Conservation (phyloP, 1,139 yeast species). For the Diutina ranongensis region DNA sequence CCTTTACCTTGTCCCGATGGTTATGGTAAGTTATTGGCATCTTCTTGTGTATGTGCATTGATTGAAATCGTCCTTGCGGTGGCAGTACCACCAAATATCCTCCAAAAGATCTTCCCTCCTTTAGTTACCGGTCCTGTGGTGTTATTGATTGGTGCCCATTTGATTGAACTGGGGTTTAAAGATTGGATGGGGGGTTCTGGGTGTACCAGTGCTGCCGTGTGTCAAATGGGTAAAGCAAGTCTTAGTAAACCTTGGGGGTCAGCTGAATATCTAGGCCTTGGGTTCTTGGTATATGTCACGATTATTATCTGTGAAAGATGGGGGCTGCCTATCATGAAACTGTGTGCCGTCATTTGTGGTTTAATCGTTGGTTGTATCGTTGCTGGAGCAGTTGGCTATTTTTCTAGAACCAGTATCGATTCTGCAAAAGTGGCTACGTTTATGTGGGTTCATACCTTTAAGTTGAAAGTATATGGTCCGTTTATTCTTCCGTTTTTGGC, state of each 20-base stretch:
- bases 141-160: conserved; percentile 60
- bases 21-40: conserved; percentile 75
- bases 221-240: conserved; percentile 28
- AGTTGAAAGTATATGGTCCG: conserved; percentile 66
- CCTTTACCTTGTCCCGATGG: conserved; percentile 79
- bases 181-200: conserved; percentile 89
- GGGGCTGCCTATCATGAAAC: conserved; percentile 92
- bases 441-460: conserved; percentile 80
- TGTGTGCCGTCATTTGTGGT: conserved; percentile 83
- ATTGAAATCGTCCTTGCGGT: conserved; percentile 53
- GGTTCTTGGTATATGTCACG: conserved; percentile 66
- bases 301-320: conserved; percentile 70
- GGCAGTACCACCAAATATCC: conserved; percentile 61
- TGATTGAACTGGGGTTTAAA: conserved; percentile 59
- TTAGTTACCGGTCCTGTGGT: conserved; percentile 91
- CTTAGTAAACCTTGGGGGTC: conserved; percentile 61
- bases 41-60: conserved; percentile 67
- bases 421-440: conserved; percentile 78
- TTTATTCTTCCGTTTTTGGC: conserved; percentile 75
- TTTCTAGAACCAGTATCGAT: conserved; percentile 39
- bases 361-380: conserved; percentile 80
- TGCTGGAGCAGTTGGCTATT: conserved; percentile 85
- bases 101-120: conserved; percentile 75
- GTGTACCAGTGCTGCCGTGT: conserved; percentile 29
- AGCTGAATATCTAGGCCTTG: conserved; percentile 75